Percentiles rank a stretch among this genome's conserved stretches.
Conservation (phyloP, 805 yeast genomes). For the Lachancea fermentati region DNA sequence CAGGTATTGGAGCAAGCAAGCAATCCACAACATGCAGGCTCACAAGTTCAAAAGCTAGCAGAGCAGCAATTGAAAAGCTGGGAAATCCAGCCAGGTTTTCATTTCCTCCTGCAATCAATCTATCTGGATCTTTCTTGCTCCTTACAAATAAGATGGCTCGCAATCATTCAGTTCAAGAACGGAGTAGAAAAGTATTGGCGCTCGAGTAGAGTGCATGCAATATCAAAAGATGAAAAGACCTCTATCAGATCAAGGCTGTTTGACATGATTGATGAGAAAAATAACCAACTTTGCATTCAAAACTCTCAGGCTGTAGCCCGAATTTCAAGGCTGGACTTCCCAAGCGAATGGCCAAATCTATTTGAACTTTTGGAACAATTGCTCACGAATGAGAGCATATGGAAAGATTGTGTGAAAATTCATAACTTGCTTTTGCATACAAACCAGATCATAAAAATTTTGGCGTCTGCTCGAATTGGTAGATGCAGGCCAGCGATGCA, state of each 20-base stretch:
- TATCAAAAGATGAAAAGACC: conserved; percentile 61
- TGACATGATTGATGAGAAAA: conserved; percentile 57
- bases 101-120: conserved; percentile 49
- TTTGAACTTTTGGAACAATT: conserved; percentile 56
- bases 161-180: conserved; percentile 82
- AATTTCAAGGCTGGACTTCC: conserved; percentile 80
- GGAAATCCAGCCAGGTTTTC: conserved; percentile 61
- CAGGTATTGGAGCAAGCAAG: conserved; percentile 46
- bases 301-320: conserved; percentile 78
- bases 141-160: conserved; percentile 74
- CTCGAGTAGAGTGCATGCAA: conserved; percentile 48
- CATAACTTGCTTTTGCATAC: conserved; percentile 61
- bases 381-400: conserved; percentile 40
- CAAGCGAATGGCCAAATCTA: conserved; percentile 76
- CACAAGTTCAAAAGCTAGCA: conserved; percentile 51
- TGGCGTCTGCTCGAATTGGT: conserved; percentile 78
- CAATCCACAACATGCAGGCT: conserved; percentile 42
- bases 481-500: conserved; percentile 75
- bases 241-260: conserved; percentile 58
- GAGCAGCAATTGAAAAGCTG: conserved; percentile 65
- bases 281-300: conserved; percentile 70
- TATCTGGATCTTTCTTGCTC: conserved; percentile 57
- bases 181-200: conserved; percentile 86
- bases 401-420: conserved; percentile 45
- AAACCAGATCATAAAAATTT: conserved; percentile 71